Percentiles rank a stretch among this genome's conserved stretches.
Evolutionary conservation across 2,329 filamentous ascomycete genomes (phyloP).

Genomic region (Emydomyces testavorans): DNA sequence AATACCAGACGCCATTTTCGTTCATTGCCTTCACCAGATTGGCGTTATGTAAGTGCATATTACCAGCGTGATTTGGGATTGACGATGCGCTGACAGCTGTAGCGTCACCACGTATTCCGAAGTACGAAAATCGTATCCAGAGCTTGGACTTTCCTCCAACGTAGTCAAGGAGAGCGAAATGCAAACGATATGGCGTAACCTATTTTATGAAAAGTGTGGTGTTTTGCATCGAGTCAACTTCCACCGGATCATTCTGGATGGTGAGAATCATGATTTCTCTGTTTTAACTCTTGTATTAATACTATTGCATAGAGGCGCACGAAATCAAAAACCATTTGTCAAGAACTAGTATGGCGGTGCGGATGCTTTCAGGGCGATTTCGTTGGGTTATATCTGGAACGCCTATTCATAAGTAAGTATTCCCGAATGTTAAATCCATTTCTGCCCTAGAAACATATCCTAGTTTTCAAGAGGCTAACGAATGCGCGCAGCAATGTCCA

Average conservation of each 20-base stretch:
- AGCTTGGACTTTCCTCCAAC: slow-evolving; percentile 16
- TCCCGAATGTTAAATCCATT: background rate
- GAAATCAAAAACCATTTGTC: slow-evolving; percentile 28
- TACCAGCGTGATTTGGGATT: background rate
- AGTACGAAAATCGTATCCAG: slow-evolving; percentile 27
- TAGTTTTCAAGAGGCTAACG: background rate
- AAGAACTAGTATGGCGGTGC: slow-evolving; percentile 28
- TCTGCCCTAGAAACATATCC: background rate
- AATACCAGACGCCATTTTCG: slow-evolving; percentile 16
- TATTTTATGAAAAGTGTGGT: slow-evolving; percentile 22
- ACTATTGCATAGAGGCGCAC: slow-evolving; percentile 22
- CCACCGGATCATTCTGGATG: slow-evolving; percentile 33
- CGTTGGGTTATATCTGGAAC: slow-evolving; percentile 34
- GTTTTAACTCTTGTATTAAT: background rate
- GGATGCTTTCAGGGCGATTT: slow-evolving; percentile 25
- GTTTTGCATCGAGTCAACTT: slow-evolving; percentile 29
- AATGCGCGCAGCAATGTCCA: slow-evolving; percentile 21
- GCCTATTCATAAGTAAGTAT: slow-evolving; percentile 29
- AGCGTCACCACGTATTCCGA: slow-evolving; percentile 33
- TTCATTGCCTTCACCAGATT: slow-evolving; percentile 16
- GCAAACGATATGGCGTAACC: slow-evolving; percentile 20
- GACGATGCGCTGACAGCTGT: slow-evolving; percentile 7
- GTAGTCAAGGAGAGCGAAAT: slow-evolving; percentile 17
- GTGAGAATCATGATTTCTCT: slow-evolving; percentile 14
- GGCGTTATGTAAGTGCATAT: slow-evolving; percentile 20